These are phyloP conservation scores for Neofusicoccum kwambonambiense DNA, from an alignment of 2,329 filamentous ascomycete species.

Conservation along the genomic window DNA sequence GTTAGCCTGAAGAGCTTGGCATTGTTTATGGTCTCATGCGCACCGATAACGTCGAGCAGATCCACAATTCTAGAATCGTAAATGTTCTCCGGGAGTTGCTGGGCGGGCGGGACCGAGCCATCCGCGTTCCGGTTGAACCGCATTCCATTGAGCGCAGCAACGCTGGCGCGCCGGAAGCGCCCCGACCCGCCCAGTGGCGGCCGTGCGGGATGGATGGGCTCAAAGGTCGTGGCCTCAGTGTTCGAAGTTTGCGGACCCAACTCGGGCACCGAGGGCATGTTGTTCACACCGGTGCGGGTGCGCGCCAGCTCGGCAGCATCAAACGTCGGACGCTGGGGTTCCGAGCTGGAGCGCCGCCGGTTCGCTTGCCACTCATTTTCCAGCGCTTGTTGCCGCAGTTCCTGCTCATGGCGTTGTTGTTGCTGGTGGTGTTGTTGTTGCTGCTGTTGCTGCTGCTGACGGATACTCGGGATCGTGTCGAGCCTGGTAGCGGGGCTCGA, in stretches of 20 bases:
- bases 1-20: neutral
- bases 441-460: neutral
- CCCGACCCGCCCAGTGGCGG: constrained; percentile 1
- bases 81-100: constrained; percentile 32
- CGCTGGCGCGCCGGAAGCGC: constrained; percentile 8
- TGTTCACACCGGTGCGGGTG: neutral
- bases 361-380: constrained; percentile 14
- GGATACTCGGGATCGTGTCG: constrained; percentile 6
- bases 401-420: neutral
- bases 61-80: constrained; percentile 65
- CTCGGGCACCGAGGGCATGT: constrained; percentile 18
- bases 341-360: constrained; percentile 17
- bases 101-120: neutral
- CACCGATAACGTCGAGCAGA: constrained; percentile 67
- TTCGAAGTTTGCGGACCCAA: neutral
- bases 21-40: constrained; percentile 33
- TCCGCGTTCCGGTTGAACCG: neutral
- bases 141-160: constrained; percentile 2
- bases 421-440: neutral
- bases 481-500: neutral
- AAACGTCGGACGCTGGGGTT: constrained; percentile 16
- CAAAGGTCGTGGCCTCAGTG: neutral
- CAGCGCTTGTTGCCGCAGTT: neutral
- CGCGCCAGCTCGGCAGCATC: constrained; percentile 3
- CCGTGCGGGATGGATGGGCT: constrained; percentile 1